phyloP scores from a whole-genome alignment of 148 eudicot species.

The Pharnaceum exiguum region DNA sequence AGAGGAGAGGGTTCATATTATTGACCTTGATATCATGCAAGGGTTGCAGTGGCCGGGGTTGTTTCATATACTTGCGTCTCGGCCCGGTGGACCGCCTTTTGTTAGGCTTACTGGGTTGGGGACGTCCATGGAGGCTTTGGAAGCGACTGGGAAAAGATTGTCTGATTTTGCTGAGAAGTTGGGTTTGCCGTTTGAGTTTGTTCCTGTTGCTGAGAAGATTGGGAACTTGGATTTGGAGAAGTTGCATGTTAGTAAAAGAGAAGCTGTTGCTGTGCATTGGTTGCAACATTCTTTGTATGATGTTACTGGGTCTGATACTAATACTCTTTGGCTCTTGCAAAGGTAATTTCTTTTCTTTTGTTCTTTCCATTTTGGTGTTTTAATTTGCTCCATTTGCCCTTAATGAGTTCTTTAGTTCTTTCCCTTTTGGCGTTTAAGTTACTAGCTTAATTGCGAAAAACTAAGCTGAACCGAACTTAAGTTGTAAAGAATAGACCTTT shows the following conservation, averaged over 20 bases:
- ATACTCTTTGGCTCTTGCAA: constrained; percentile 74
- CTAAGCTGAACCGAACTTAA: too few relatives aligned
- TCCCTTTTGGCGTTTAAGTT: too few relatives aligned
- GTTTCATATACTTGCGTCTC: constrained; percentile 78
- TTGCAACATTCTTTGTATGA: constrained; percentile 91
- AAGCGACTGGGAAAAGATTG: constrained; percentile 80
- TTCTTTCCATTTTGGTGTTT: too few relatives aligned
- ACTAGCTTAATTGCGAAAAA: too few relatives aligned
- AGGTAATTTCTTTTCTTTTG: constrained; percentile 32
- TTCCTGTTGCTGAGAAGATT: constrained; percentile 71
- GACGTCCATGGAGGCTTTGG: constrained; percentile 56
- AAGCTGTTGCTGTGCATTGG: constrained; percentile 96
- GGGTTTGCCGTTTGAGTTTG: constrained; percentile 81
- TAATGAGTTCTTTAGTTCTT: too few relatives aligned
- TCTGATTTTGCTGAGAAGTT: constrained; percentile 78
- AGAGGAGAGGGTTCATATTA: constrained; percentile 77
- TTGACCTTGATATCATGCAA: constrained; percentile 94
- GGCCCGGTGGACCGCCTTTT: constrained; percentile 80
- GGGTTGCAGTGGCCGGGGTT: constrained; percentile 97
- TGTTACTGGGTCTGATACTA: constrained; percentile 82
- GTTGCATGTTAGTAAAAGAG: constrained; percentile 68
- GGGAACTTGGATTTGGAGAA: constrained; percentile 67
- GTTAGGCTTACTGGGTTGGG: constrained; percentile 88
- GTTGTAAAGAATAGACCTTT: too few relatives aligned
- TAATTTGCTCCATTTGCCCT: too few relatives aligned